A percentile compares a stretch with the other conserved stretches of the same genome.
Conservation (phyloP, 202 grass and related monocot genomes). For the Schoenoplectus triqueter region DNA sequence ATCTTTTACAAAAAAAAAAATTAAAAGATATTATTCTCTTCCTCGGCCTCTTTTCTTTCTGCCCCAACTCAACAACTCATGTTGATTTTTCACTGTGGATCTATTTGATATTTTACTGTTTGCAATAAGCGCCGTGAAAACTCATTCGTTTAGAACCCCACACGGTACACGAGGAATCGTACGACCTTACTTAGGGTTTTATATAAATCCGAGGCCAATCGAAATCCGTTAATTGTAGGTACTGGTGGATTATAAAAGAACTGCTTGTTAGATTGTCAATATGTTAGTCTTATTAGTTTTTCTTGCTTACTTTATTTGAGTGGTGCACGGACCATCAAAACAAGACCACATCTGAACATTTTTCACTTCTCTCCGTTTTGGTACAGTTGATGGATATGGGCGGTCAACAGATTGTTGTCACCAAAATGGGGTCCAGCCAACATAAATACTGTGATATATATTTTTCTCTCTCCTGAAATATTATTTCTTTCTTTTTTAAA, state of each 20-base stretch:
- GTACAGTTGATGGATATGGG: not conserved
- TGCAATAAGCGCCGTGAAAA: constrained; percentile 13
- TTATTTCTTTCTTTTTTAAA: too few relatives aligned
- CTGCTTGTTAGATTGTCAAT: not conserved
- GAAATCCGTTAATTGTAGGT: not conserved
- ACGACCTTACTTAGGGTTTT: not conserved
- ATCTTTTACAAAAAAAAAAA: constrained; percentile 5
- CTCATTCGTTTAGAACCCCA: not conserved
- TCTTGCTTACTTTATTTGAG: not conserved
- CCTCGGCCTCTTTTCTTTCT: not conserved
- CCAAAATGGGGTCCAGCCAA: too few relatives aligned
- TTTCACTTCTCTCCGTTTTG: not conserved
- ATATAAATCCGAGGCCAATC: constrained; percentile 18
- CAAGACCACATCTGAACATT: not conserved
- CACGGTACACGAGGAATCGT: constrained; percentile 37
- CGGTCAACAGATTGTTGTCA: too few relatives aligned
- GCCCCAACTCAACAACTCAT: not conserved
- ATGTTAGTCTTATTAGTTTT: not conserved
- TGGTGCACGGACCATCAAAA: not conserved
- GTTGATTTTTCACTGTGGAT: not conserved
- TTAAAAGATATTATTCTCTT: constrained; percentile 34
- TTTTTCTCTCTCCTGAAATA: too few relatives aligned
- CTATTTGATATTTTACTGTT: not conserved
- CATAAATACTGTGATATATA: too few relatives aligned
- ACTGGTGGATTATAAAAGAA: constrained; percentile 8